Percentiles rank a stretch among this genome's conserved stretches.
These are phyloP conservation scores for Sclerotinia minor DNA, from an alignment of 2,329 filamentous ascomycete species.

Conservation along the genomic window DNA sequence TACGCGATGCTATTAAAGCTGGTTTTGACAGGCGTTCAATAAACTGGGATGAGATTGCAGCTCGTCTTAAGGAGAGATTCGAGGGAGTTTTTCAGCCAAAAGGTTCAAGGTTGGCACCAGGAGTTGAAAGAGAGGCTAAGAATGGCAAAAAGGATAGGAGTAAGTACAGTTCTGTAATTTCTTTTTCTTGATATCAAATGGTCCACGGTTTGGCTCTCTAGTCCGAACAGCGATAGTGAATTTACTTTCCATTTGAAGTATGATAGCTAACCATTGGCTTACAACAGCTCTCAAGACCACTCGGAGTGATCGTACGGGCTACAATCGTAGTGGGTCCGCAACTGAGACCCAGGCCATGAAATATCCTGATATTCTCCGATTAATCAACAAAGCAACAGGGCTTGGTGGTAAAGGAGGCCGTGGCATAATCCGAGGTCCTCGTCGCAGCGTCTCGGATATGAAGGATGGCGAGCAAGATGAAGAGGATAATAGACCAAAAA, in stretches of 20 bases:
- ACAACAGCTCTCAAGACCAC: slow-evolving; percentile 8
- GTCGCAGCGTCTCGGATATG: background rate
- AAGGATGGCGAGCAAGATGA: background rate
- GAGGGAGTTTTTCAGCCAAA: slow-evolving; percentile 4
- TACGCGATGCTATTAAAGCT: background rate
- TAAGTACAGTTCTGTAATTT: no score
- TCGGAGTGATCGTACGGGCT: background rate
- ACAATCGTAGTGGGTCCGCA: slow-evolving; percentile 3
- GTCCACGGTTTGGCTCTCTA: background rate
- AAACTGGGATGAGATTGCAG: slow-evolving; percentile 13
- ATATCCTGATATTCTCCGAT: slow-evolving; percentile 8
- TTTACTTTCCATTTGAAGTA: background rate
- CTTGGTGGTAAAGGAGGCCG: slow-evolving; percentile 8
- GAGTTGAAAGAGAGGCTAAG: background rate
- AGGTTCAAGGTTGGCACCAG: slow-evolving; percentile 12
- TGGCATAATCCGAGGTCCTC: slow-evolving; percentile 7
- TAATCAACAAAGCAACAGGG: slow-evolving; percentile 4
- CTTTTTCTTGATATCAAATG: background rate
- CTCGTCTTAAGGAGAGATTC: background rate
- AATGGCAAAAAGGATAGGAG: slow-evolving; percentile 5
- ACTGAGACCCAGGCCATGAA: slow-evolving; percentile 15
- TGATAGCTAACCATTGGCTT: background rate
- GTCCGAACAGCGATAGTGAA: background rate
- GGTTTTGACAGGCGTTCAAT: background rate
- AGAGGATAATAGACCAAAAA: background rate